These are phyloP conservation scores for Lineolata rhizophorae DNA, from an alignment of 495 filamentous ascomycete genomes.

Conservation along the genomic window DNA sequence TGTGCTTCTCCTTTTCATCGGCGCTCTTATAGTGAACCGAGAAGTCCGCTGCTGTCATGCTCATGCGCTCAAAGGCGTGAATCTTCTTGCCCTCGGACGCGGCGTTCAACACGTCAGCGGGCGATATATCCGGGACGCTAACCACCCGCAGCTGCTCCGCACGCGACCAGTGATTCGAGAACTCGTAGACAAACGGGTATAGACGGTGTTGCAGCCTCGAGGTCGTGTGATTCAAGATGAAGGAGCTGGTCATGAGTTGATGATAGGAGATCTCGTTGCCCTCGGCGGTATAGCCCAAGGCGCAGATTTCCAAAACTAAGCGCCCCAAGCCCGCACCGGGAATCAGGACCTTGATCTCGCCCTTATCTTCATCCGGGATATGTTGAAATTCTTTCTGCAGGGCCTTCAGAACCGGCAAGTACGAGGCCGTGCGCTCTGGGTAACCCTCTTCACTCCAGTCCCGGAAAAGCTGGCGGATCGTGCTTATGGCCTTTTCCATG, in stretches of 20 bases:
- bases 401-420: constrained; percentile 43
- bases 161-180: constrained; percentile 55
- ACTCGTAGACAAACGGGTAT: constrained; percentile 59
- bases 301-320: constrained; percentile 65
- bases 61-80: constrained; percentile 37
- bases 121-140: constrained; percentile 57
- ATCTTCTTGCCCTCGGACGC: constrained; percentile 13
- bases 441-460: constrained; percentile 77
- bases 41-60: constrained; percentile 75
- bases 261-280: constrained; percentile 96
- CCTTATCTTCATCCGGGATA: constrained; percentile 8
- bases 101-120: constrained; percentile 27
- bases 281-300: constrained; percentile 51
- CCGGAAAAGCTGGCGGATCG: constrained; percentile 78
- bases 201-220: constrained; percentile 27
- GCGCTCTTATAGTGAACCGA: constrained; percentile 45
- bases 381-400: constrained; percentile 31
- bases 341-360: constrained; percentile 44
- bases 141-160: constrained; percentile 49
- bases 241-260: constrained; percentile 67
- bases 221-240: constrained; percentile 58
- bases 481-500: constrained; percentile 76
- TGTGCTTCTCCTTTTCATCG: constrained; percentile 36
- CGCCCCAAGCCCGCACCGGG: constrained; percentile 80
- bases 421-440: constrained; percentile 51